A percentile compares a stretch with the other conserved stretches of the same genome.
These are phyloP conservation scores for Ricinus communis DNA, from an alignment of 345 rosid genomes.

Conservation along the genomic window DNA sequence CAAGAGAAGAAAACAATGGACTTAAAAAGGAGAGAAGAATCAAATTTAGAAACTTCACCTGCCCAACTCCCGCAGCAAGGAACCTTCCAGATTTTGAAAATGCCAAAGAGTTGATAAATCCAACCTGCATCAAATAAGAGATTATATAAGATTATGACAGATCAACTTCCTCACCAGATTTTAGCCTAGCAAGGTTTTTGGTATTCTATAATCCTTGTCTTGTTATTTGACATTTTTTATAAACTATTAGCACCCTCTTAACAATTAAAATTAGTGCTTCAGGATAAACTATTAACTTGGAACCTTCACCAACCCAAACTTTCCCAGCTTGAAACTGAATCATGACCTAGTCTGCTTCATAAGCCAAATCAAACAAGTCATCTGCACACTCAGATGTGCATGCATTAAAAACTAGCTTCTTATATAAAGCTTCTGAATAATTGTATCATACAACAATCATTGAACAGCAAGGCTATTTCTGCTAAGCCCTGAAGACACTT, in stretches of 20 bases:
- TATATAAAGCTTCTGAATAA: background rate
- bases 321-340: background rate
- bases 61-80: slow-evolving; percentile 86
- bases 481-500: background rate
- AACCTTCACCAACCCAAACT: background rate
- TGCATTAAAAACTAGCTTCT: background rate
- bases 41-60: no score
- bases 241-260: background rate
- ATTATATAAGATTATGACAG: background rate
- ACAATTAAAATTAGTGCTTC: background rate
- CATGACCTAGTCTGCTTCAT: background rate
- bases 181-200: background rate
- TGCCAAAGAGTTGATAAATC: slow-evolving; percentile 91
- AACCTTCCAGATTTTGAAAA: slow-evolving; percentile 87
- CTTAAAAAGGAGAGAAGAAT: background rate
- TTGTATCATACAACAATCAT: background rate
- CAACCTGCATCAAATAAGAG: slow-evolving; percentile 50
- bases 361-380: background rate
- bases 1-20: background rate
- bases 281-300: no score
- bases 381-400: no score
- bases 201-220: background rate
- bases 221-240: background rate
- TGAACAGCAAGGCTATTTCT: background rate
- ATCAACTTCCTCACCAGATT: background rate